Conservation (phyloP, 352 stramenopile genomes). For the Phytophthora uliginosa region DNA sequence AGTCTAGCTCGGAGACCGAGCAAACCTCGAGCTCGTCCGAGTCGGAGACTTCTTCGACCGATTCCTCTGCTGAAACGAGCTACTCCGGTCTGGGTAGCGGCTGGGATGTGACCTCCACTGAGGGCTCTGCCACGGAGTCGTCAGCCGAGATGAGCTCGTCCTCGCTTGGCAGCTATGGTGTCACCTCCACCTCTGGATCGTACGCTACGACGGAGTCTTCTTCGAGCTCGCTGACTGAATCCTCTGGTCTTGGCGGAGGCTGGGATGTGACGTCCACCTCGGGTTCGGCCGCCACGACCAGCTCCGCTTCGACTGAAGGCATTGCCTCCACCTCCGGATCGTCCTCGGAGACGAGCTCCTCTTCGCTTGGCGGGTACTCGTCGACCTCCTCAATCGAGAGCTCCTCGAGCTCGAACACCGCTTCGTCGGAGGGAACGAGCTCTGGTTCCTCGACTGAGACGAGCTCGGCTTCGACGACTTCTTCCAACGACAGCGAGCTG, state of each 20-base stretch:
- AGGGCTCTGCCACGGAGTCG: constrained; percentile 4
- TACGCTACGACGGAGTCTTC: constrained; percentile 9
- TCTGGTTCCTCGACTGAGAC: constrained; percentile 18
- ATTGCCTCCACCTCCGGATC: constrained; percentile 4
- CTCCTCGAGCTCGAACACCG: constrained; percentile 1
- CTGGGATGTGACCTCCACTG: constrained; percentile 10
- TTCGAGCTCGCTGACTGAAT: constrained; percentile 11
- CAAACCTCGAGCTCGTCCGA: constrained; percentile 14
- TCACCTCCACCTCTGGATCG: background rate
- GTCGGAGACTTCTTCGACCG: constrained; percentile 10
- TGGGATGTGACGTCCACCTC: constrained; percentile 14
- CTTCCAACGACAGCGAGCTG: constrained; percentile 13
- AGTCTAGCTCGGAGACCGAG: constrained; percentile 20
- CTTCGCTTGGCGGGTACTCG: background rate
- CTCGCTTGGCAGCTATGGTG: background rate
- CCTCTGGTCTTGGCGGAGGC: constrained; percentile 11
- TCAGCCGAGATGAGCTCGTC: constrained; percentile 13
- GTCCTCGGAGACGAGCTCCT: background rate
- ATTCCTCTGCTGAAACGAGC: constrained; percentile 15
- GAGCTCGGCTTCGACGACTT: constrained; percentile 14
- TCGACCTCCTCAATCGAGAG: constrained; percentile 12
- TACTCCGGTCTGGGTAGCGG: constrained; percentile 9
- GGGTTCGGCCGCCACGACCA: constrained; percentile 9
- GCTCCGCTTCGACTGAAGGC: constrained; percentile 11
- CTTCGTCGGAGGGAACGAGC: constrained; percentile 7